A percentile compares a stretch with the other conserved stretches of the same genome.
phyloP scores from a whole-genome alignment of 108 stramenopile species.

The Aurantiochytrium sp. region DNA sequence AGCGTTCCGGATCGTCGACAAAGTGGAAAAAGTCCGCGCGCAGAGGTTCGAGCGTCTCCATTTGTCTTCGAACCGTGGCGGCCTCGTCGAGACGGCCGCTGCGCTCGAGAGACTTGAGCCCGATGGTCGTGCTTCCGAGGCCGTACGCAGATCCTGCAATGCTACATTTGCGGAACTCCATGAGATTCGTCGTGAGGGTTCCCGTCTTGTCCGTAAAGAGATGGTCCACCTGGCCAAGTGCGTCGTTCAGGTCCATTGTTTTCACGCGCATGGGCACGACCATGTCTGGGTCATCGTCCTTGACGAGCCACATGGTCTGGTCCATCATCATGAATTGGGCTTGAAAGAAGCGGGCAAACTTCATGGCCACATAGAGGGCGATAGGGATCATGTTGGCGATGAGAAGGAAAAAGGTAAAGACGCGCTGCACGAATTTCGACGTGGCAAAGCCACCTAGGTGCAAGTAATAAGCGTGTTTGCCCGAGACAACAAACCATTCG shows the following conservation, averaged over 20 bases:
- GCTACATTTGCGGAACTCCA: slow-evolving; percentile 38
- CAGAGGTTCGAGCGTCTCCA: background rate
- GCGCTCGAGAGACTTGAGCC: slow-evolving; percentile 13
- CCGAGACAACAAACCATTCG: background rate
- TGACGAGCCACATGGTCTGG: slow-evolving; percentile 19
- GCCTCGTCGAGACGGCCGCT: background rate
- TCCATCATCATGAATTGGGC: slow-evolving; percentile 46
- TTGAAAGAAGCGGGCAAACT: slow-evolving; percentile 44
- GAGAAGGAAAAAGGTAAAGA: slow-evolving; percentile 52
- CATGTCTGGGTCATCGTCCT: background rate
- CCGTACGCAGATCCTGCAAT: slow-evolving; percentile 29
- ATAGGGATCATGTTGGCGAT: slow-evolving; percentile 59
- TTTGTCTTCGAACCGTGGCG: background rate
- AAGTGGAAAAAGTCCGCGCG: slow-evolving; percentile 18
- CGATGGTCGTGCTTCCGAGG: slow-evolving; percentile 28
- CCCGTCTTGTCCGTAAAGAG: slow-evolving; percentile 47
- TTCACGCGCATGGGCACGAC: slow-evolving; percentile 19
- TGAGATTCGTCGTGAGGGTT: slow-evolving; percentile 37
- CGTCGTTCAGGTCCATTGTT: slow-evolving; percentile 52
- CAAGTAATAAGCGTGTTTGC: background rate
- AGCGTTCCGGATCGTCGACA: background rate
- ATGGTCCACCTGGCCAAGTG: slow-evolving; percentile 42
- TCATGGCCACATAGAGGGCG: slow-evolving; percentile 57
- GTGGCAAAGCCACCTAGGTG: background rate
- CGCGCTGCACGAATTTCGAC: slow-evolving; percentile 10